Base-by-base conservation (phyloP, 2,329 filamentous ascomycete species). In the Colletotrichum spinosum region DNA sequence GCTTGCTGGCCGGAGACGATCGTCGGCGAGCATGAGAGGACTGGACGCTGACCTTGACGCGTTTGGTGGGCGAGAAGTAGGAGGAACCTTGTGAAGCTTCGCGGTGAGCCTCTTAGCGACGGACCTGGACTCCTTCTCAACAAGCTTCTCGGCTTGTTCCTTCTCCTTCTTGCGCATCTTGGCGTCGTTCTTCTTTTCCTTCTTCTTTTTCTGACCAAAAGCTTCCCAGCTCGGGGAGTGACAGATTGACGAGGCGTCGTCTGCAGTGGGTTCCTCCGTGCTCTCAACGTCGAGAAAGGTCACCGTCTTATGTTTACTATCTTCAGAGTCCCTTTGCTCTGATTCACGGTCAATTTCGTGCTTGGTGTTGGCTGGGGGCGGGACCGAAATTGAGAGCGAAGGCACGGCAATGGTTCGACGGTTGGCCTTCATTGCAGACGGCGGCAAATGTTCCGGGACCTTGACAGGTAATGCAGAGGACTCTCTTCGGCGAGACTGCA, bases 221-320 rank as follows among this genome's bases (percentile, higher is more conserved):
- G 84, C 82, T 67, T 88, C 86, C 87, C 87, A 89, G 60, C 83
- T 88, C 2, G 87, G 87, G 1, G 87, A 89, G 60, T 88, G 85
- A 67, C 87, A 90, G 58, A 88, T 86, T 0, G 77, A 76, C 11
- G 81, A 84, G 4, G 81, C 83, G 52, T 80, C 75, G 53, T 81
- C 81, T 3, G 80, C 82, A 67, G 75, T 73, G n/a, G 70, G 62
- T 34, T 75, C 73, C 44, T 74, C 74, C 35, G 74, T 69, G 15
- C 58, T 73, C 65, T 75, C 72, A 7, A 76, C 74, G 37, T 76
- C 73, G 25, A 77, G 71, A 55, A 81, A 80, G 25, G 79, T 78
- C 41, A 81, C 80, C 15, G 77, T 77, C 71, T 81, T 82, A 25
- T 75, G 72, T 10, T 73, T 73, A 13, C 49, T 12, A 64, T 67